phyloP scores from a whole-genome alignment of 2,329 filamentous ascomycete genomes.

The Thielaviopsis populi region DNA sequence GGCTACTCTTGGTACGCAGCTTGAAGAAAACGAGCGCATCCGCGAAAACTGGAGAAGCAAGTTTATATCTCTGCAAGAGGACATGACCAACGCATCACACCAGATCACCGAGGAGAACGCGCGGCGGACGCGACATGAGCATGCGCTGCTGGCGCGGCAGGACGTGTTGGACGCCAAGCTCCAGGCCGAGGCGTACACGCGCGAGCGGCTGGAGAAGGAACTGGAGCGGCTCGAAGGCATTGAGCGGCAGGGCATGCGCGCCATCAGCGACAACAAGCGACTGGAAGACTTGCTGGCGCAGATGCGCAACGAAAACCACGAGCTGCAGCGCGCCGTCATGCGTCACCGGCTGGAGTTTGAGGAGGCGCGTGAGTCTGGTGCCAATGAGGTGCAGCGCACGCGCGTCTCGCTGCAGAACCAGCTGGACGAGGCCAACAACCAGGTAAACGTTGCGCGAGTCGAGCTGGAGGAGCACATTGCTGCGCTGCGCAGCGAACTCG shows the following conservation, averaged over 20 bases:
- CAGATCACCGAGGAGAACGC: conserved; percentile 75
- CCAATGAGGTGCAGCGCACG: conserved; percentile 66
- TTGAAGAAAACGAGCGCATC: conserved; percentile 72
- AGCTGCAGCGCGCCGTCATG: conserved; percentile 52
- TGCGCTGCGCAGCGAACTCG: conserved; percentile 58
- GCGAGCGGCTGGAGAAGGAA: conserved; percentile 51
- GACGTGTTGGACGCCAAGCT: conserved; percentile 66
- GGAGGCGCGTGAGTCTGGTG: conserved; percentile 65
- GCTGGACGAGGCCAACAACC: conserved; percentile 67
- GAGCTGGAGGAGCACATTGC: conserved; percentile 68
- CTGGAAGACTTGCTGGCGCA: conserved; percentile 41
- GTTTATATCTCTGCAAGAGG: conserved; percentile 71
- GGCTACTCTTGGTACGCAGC: conserved; percentile 57
- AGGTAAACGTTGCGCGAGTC: conserved; percentile 68
- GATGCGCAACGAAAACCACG: conserved; percentile 51
- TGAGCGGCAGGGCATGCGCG: conserved; percentile 50
- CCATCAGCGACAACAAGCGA: conserved; percentile 46
- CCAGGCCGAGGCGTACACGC: conserved; percentile 56
- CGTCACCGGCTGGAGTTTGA: conserved; percentile 69
- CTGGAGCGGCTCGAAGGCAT: conserved; percentile 49
- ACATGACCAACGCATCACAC: conserved; percentile 65
- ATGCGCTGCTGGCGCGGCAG: conserved; percentile 62
- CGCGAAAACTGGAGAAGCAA: conserved; percentile 73
- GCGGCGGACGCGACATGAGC: conserved; percentile 61
- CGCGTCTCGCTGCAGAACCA: conserved; percentile 67